phyloP scores from a whole-genome alignment of 2,329 filamentous ascomycete species.

The Phialemoniopsis sp. region DNA sequence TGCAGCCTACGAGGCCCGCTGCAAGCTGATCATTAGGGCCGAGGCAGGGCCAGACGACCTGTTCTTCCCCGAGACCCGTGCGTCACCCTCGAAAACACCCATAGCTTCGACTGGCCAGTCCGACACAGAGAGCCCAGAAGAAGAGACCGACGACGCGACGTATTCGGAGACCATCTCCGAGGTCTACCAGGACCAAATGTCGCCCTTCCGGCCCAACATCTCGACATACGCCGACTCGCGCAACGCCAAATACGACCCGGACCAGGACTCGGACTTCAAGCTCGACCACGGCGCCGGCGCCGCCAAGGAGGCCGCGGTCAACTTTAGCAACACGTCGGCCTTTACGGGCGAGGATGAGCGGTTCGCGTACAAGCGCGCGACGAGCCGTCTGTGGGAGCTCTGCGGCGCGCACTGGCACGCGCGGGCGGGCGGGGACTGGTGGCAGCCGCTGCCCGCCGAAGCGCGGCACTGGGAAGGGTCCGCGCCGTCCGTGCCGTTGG shows the following conservation, averaged over 20 bases:
- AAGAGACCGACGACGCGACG: slow-evolving; percentile 46
- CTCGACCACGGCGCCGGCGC: slow-evolving; percentile 23
- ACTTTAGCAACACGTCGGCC: slow-evolving; percentile 64
- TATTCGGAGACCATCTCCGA: slow-evolving; percentile 66
- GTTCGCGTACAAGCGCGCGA: slow-evolving; percentile 76
- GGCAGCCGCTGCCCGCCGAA: slow-evolving; percentile 59
- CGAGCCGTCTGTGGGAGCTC: slow-evolving; percentile 78
- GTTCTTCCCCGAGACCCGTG: slow-evolving; percentile 65
- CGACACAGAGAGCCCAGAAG: slow-evolving; percentile 7
- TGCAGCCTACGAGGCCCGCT: slow-evolving; percentile 76
- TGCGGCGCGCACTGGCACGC: slow-evolving; percentile 71
- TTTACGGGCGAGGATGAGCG: slow-evolving; percentile 79
- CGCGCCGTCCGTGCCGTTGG: slow-evolving; percentile 13
- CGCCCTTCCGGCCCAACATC: slow-evolving; percentile 76
- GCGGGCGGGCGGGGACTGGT: slow-evolving; percentile 58
- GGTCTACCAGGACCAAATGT: slow-evolving; percentile 73
- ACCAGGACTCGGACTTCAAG: slow-evolving; percentile 54
- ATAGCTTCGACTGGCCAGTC: slow-evolving; percentile 1
- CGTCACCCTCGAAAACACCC: slow-evolving; percentile 8
- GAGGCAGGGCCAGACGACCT: slow-evolving; percentile 65
- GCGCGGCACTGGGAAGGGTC: slow-evolving; percentile 61
- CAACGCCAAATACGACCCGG: slow-evolving; percentile 47
- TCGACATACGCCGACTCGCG: slow-evolving; percentile 51
- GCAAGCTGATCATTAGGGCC: slow-evolving; percentile 68
- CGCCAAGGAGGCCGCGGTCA: slow-evolving; percentile 22